phyloP scores from a whole-genome alignment of 805 yeast species.

The Wickerhamiella spandovensis region DNA sequence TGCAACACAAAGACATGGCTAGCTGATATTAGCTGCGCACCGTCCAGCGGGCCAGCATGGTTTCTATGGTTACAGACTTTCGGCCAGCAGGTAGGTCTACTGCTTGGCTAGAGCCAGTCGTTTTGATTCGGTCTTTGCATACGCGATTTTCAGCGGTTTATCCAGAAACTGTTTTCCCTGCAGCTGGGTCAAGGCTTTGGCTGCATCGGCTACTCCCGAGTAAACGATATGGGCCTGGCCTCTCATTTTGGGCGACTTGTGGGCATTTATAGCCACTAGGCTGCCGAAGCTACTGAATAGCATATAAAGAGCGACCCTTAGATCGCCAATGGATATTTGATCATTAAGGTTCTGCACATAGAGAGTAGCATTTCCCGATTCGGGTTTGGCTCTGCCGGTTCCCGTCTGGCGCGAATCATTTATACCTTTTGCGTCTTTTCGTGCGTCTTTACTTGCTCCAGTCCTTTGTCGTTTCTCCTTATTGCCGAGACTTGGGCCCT shows the following conservation, averaged over 20 bases:
- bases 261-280: slow-evolving; percentile 25
- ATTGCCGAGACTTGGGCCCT: neutral
- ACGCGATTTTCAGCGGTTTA: slow-evolving; percentile 22
- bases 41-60: slow-evolving; percentile 1
- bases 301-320: slow-evolving; percentile 24
- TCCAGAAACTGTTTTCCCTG: slow-evolving; percentile 25
- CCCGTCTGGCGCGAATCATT: too few relatives aligned
- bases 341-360: slow-evolving; percentile 29
- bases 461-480: neutral
- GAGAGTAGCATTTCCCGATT: slow-evolving; percentile 20
- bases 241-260: slow-evolving; percentile 27
- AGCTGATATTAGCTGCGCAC: slow-evolving; percentile 9
- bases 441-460: too few relatives aligned
- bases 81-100: slow-evolving; percentile 23
- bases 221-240: slow-evolving; percentile 33
- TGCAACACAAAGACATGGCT: slow-evolving; percentile 27
- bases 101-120: slow-evolving; percentile 3
- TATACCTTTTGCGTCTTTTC: too few relatives aligned
- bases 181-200: slow-evolving; percentile 20
- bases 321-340: slow-evolving; percentile 23
- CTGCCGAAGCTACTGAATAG: slow-evolving; percentile 28
- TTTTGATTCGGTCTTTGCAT: slow-evolving; percentile 12
- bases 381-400: too few relatives aligned
- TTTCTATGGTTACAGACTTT: slow-evolving; percentile 21
- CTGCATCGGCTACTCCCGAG: slow-evolving; percentile 20